Evolutionary conservation across 148 eudicot species (phyloP), one percentile per base, ranked within the genome.

Genomic region (Salicornia ramosissima): DNA sequence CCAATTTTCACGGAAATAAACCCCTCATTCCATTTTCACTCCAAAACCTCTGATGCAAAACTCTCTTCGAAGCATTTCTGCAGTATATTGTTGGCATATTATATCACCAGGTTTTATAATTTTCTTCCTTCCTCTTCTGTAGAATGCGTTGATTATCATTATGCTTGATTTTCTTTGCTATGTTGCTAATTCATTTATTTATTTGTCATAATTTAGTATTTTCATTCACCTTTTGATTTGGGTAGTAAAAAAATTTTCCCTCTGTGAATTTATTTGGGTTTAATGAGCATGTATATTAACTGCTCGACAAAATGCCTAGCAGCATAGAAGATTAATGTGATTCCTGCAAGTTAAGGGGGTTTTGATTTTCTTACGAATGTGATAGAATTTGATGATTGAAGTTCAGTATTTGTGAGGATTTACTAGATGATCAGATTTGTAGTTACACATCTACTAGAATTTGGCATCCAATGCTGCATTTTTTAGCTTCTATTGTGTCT

Each of bases 271-370:
- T 33, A 8, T 39, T 19, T 63, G 51, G 24, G 24, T 55, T 67
- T 58, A 1, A 1, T 45, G 71, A 30, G 11, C 21, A 25, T 67
- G 77, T 60, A 22, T 55, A 67, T 25, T 24, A 59, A 36, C 3
- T 67, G 67, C 58, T 74, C 72, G 75, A 65, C 0, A 43, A 65
- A 65, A 49, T 64, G 81, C 26, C 57, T 13, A 49, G 22, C 12
- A 18, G 57, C 66, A 64, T 45, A 22, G 24, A 33, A 55, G 24
- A 45, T 40, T 36, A 6, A 45, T 53, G 30, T 21, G 29, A 18
- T 26, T 26, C 1, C 50, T 29, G 40, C 54, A 59, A 45, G 57
- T 43, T 70, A 1, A 53, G 40, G 28, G 6, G 26, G 22, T 69
- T 22, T 31, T 70, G 26, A 40, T 25, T 29, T 42, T 19, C 16